Evolutionary conservation across 805 yeast genomes (phyloP), one percentile per base, ranked within the genome.

Genomic region (Candida takata): DNA sequence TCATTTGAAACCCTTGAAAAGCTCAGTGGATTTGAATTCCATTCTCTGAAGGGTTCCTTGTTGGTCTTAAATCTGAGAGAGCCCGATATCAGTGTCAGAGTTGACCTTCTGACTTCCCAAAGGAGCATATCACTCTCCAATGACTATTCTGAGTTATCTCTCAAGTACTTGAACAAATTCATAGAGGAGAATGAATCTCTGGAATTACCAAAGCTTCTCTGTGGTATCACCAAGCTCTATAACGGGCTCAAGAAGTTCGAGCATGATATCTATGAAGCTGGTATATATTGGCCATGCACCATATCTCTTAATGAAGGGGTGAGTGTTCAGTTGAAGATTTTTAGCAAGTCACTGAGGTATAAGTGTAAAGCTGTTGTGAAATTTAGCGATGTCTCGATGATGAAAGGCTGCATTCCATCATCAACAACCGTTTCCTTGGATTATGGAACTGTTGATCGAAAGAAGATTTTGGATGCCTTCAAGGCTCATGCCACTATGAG

Each of bases 321-420:
- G 4, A 18, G 18, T 5, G 36, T 52, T 4, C 33, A 41, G 10
- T 18, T 53, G 6, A 10, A 29, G 11, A 48, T 48, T 4, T 43
- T 51, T 33, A 45, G 48, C 33, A 43, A 36, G 25, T 3, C 17
- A 4, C 37, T 36, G 12, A 45, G 34, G 25, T 50, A 47, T 33
- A 51, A 51, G 24, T 45, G 43, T 2, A 27, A 27, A 2, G 24
- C 48, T 4, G 27, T 23, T 23, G 25, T 51, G 13, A 24, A 16
- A 4, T 29, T 51, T 6, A 32, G 33, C 17, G 42, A 51, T 24
- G 21, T 20, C 1, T 33, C 41, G 10, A 33, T 51, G 11, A 38
- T 40, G 21, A 27, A 29, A 9, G 14, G 16, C 3, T 26, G 28
- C 14, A 29, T 16, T 7, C 44, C 45, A 3, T 23, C 19, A 2